These are phyloP conservation scores for Areca catechu DNA, from an alignment of 176 grass and related monocot genomes.

Conservation along the genomic window DNA sequence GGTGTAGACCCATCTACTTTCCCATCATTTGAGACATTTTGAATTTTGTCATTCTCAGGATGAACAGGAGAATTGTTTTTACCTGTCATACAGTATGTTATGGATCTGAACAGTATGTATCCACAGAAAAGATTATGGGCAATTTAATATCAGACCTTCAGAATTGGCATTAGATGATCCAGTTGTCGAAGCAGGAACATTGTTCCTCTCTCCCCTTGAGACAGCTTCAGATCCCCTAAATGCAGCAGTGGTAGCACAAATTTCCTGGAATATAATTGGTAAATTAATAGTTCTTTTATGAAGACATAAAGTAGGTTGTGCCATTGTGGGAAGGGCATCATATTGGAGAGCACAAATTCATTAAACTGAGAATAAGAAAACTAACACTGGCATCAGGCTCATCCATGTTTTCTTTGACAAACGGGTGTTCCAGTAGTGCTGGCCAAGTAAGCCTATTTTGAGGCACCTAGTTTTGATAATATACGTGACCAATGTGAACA, in stretches of 20 bases:
- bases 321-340: not conserved
- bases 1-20: not conserved
- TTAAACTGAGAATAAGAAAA: slow-evolving; percentile 10
- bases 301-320: too few relatives aligned
- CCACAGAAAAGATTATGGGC: not conserved
- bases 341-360: not conserved
- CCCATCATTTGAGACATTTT: not conserved
- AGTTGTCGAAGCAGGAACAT: slow-evolving; percentile 17
- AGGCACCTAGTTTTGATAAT: slow-evolving; percentile 40
- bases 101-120: not conserved
- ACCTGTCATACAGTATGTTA: slow-evolving; percentile 28
- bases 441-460: slow-evolving; percentile 93
- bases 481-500: not conserved
- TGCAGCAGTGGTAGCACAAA: slow-evolving; percentile 21
- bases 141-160: slow-evolving; percentile 21
- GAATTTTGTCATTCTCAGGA: slow-evolving; percentile 7
- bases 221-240: slow-evolving; percentile 24
- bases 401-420: slow-evolving; percentile 73
- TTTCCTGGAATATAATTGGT: slow-evolving; percentile 14
- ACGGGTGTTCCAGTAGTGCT: slow-evolving; percentile 77
- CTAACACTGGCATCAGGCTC: slow-evolving; percentile 25
- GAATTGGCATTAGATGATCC: slow-evolving; percentile 17
- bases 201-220: slow-evolving; percentile 19
- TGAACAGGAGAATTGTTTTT: slow-evolving; percentile 18
- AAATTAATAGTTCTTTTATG: too few relatives aligned